phyloP scores from a whole-genome alignment of 192 early-diverging fungal genomes.

The Glomus cerebriforme region DNA sequence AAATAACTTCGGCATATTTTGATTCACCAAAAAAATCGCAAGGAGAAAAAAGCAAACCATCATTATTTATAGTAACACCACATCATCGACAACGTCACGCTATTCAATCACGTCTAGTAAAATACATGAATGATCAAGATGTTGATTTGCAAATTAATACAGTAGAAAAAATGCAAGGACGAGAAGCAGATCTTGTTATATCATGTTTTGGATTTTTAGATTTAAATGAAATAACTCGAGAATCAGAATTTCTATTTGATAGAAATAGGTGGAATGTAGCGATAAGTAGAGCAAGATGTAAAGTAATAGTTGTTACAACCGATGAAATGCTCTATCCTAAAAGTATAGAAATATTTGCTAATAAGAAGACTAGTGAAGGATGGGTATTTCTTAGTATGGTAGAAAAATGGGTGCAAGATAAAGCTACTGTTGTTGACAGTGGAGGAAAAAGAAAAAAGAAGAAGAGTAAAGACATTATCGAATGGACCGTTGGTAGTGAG shows the following conservation, averaged over 20 bases:
- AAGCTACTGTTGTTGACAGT: not conserved
- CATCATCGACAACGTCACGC: slow-evolving; percentile 51
- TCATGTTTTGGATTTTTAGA: slow-evolving; percentile 57
- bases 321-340: slow-evolving; percentile 35
- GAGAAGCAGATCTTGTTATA: slow-evolving; percentile 62
- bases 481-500: not conserved
- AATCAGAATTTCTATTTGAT: slow-evolving; percentile 44
- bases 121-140: slow-evolving; percentile 19
- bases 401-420: slow-evolving; percentile 16
- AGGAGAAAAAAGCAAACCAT: slow-evolving; percentile 21
- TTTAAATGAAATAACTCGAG: slow-evolving; percentile 30
- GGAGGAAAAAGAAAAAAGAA: not conserved
- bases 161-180: slow-evolving; percentile 58
- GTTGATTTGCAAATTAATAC: slow-evolving; percentile 47
- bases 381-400: slow-evolving; percentile 25
- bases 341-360: slow-evolving; percentile 31
- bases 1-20: slow-evolving; percentile 43
- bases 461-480: not conserved
- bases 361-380: slow-evolving; percentile 27
- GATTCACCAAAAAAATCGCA: slow-evolving; percentile 16
- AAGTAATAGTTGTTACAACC: slow-evolving; percentile 41
- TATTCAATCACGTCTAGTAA: slow-evolving; percentile 21
- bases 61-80: slow-evolving; percentile 47
- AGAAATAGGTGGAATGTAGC: slow-evolving; percentile 53
- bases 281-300: slow-evolving; percentile 46